These are phyloP conservation scores for Dactylellina parvicollis DNA, from an alignment of 2,329 filamentous ascomycete genomes.

Conservation along the genomic window DNA sequence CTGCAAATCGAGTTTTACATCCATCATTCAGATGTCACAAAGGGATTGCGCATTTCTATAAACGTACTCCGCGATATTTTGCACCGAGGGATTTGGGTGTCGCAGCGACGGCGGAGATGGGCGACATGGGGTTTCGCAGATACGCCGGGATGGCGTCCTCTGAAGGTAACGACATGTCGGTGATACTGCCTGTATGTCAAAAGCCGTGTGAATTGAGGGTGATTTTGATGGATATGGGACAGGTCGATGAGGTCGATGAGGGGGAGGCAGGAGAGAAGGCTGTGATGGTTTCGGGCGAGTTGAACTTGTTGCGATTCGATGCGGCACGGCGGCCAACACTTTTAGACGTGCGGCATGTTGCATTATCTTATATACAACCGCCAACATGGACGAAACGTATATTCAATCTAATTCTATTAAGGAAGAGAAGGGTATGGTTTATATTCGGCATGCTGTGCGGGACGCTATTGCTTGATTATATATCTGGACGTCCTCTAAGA, in stretches of 20 bases:
- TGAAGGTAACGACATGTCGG: slow-evolving; percentile 47
- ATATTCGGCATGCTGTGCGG: too few relatives aligned
- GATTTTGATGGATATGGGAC: too few relatives aligned
- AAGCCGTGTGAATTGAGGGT: too few relatives aligned
- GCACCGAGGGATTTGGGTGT: slow-evolving; percentile 42
- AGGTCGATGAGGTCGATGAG: neutral
- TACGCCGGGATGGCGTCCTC: slow-evolving; percentile 47
- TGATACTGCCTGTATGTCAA: neutral
- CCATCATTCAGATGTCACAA: neutral
- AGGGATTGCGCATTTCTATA: too few relatives aligned
- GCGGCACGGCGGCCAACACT: slow-evolving; percentile 16
- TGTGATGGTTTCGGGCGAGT: neutral
- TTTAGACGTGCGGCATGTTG: neutral
- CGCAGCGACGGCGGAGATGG: neutral
- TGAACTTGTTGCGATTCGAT: slow-evolving; percentile 5
- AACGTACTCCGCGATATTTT: slow-evolving; percentile 54
- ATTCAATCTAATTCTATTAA: neutral
- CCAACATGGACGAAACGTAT: neutral
- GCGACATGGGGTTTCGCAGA: slow-evolving; percentile 34
- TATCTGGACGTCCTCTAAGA: too few relatives aligned
- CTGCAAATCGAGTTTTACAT: slow-evolving; percentile 1
- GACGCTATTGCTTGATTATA: too few relatives aligned
- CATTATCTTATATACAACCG: neutral
- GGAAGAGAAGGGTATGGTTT: too few relatives aligned
- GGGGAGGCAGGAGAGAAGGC: neutral